A percentile compares a stretch with the other conserved stretches of the same genome.
Conservation (phyloP, 805 yeast genomes). For the Candida yuanshanica region DNA sequence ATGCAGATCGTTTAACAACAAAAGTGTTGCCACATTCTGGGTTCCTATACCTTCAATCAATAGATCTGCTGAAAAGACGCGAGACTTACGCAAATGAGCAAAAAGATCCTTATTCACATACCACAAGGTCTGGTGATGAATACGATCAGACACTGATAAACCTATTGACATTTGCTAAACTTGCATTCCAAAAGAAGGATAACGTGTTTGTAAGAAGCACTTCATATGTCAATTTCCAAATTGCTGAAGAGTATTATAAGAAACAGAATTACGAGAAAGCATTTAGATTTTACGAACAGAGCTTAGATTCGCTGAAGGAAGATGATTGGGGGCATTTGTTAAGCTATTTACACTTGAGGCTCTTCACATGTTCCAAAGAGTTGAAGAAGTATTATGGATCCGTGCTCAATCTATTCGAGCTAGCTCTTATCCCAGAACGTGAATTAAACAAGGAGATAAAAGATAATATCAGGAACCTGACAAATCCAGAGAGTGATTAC, state of each 20-base stretch:
- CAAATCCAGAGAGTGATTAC: slow-evolving; percentile 1
- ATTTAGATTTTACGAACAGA: slow-evolving; percentile 33
- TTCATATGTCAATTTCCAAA: slow-evolving; percentile 39
- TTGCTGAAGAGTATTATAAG: slow-evolving; percentile 43
- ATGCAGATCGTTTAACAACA: slow-evolving; percentile 21
- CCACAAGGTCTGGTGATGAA: not conserved
- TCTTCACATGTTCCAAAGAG: slow-evolving; percentile 34
- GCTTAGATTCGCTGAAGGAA: slow-evolving; percentile 31
- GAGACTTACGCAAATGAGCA: slow-evolving; percentile 4
- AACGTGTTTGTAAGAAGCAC: slow-evolving; percentile 32
- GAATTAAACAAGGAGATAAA: slow-evolving; percentile 1
- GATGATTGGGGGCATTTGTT: slow-evolving; percentile 38
- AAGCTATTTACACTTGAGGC: slow-evolving; percentile 28
- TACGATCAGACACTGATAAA: slow-evolving; percentile 18
- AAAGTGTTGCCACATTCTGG: slow-evolving; percentile 39
- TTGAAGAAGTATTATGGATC: slow-evolving; percentile 29
- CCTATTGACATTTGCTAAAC: slow-evolving; percentile 31
- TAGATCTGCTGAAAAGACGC: slow-evolving; percentile 26
- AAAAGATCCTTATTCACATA: slow-evolving; percentile 12
- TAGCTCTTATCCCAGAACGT: slow-evolving; percentile 22
- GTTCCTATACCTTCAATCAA: slow-evolving; percentile 35
- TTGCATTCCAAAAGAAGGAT: slow-evolving; percentile 31
- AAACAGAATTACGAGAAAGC: slow-evolving; percentile 34
- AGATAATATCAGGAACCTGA: slow-evolving; percentile 2
- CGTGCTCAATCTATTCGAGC: slow-evolving; percentile 27